phyloP scores from a whole-genome alignment of 2,329 filamentous ascomycete genomes.

The Sordariomycetes sp. region DNA sequence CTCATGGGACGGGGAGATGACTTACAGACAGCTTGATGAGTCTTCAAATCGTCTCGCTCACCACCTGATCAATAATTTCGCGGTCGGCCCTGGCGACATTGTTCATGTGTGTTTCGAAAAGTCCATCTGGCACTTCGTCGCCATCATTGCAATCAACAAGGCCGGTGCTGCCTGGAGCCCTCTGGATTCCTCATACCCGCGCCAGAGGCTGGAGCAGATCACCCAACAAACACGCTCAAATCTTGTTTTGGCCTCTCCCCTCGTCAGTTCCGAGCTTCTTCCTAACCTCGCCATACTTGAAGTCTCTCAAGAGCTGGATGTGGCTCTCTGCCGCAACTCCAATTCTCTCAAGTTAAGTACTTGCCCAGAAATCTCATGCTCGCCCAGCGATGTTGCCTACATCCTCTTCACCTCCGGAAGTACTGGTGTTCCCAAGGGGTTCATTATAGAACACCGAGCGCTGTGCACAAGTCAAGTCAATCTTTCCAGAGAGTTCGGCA shows the following conservation, averaged over 20 bases:
- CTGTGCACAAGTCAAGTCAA: constrained; percentile 19
- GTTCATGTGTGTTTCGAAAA: constrained; percentile 18
- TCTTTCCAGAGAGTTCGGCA: constrained; percentile 28
- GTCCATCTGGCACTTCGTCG: constrained; percentile 13
- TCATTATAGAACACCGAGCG: constrained; percentile 9
- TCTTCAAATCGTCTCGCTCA: constrained; percentile 10
- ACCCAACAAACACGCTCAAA: constrained; percentile 2
- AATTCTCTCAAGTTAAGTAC: neutral
- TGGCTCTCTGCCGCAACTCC: neutral
- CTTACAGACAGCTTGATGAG: constrained; percentile 13
- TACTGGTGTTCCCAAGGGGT: constrained; percentile 12
- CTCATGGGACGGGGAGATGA: constrained; percentile 4
- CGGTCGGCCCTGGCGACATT: constrained; percentile 4
- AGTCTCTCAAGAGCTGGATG: neutral
- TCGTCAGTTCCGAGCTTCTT: neutral
- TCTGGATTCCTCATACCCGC: constrained; percentile 13
- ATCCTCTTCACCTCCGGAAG: constrained; percentile 11
- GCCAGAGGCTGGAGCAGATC: constrained; percentile 1
- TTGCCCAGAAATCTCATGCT: constrained; percentile 11
- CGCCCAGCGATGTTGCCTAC: constrained; percentile 4
- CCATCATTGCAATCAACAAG: constrained; percentile 16
- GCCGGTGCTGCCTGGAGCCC: constrained; percentile 16
- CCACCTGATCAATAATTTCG: constrained; percentile 2
- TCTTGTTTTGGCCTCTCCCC: constrained; percentile 5
- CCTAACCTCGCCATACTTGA: neutral